Evolutionary conservation across 306 rosid species (phyloP).

Genomic region (Gynostemma pentaphyllum): DNA sequence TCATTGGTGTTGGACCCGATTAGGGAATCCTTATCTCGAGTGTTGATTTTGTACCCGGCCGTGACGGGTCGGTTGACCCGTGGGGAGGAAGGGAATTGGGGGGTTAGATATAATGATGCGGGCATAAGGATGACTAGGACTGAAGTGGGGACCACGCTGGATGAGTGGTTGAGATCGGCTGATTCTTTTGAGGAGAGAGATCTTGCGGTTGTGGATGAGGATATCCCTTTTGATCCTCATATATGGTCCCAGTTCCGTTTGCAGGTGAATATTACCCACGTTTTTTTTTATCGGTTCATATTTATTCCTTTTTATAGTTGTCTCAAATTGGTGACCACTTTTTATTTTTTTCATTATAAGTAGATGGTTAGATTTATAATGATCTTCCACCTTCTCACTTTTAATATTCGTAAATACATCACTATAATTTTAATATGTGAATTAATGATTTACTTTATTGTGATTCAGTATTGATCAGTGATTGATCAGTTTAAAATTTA

Average conservation of each 20-base stretch:
- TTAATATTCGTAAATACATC: no score
- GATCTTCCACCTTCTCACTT: no score
- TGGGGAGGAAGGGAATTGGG: constrained; percentile 34
- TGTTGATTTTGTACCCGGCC: constrained; percentile 34
- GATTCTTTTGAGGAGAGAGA: constrained; percentile 25
- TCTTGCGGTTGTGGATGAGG: constrained; percentile 42
- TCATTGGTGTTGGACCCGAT: constrained; percentile 40
- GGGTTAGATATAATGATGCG: constrained; percentile 45
- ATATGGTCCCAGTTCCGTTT: constrained; percentile 52
- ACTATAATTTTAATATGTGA: no score
- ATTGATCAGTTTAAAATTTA: no score
- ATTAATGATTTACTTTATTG: no score
- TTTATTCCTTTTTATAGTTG: neutral
- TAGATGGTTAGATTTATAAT: no score
- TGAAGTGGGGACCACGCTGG: constrained; percentile 35
- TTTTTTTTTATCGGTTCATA: neutral
- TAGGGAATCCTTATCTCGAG: constrained; percentile 31
- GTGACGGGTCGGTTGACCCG: constrained; percentile 48
- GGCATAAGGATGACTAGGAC: constrained; percentile 47
- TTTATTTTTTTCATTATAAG: no score
- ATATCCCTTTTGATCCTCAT: constrained; percentile 37
- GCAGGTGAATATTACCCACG: constrained; percentile 31
- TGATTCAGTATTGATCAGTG: no score
- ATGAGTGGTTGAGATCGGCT: constrained; percentile 48
- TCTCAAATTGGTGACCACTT: no score